Evolutionary conservation across 2,329 filamentous ascomycete genomes (phyloP).

Genomic region (Aureobasidium zeae): DNA sequence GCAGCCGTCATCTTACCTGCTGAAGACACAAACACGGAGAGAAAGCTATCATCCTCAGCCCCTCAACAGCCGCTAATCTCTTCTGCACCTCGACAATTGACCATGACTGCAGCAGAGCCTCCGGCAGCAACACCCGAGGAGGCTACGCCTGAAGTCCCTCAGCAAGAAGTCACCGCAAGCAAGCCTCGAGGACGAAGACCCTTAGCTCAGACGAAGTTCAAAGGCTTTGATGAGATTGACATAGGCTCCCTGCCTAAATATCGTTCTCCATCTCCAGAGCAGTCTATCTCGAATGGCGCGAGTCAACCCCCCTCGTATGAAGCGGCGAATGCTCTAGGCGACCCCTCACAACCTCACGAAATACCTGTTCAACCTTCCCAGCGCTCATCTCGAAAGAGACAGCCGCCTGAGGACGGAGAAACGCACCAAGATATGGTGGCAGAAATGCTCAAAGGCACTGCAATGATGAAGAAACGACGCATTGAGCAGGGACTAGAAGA

Average conservation of each 20-base stretch:
- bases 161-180: not conserved
- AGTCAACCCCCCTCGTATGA: slow-evolving; percentile 21
- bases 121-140: slow-evolving; percentile 5
- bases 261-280: slow-evolving; percentile 14
- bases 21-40: not conserved
- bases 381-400: slow-evolving; percentile 23
- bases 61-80: not conserved
- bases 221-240: slow-evolving; percentile 35
- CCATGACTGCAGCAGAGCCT: not conserved
- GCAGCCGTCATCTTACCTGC: slow-evolving; percentile 35
- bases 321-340: slow-evolving; percentile 20
- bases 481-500: slow-evolving; percentile 40
- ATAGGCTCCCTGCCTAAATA: slow-evolving; percentile 24
- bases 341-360: slow-evolving; percentile 20
- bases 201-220: slow-evolving; percentile 48
- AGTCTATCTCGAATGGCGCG: slow-evolving; percentile 12
- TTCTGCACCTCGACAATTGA: not conserved
- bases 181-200: slow-evolving; percentile 8
- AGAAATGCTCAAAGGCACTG: slow-evolving; percentile 64
- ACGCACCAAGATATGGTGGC: slow-evolving; percentile 50
- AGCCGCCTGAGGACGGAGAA: slow-evolving; percentile 20
- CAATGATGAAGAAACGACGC: slow-evolving; percentile 68
- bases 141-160: not conserved
- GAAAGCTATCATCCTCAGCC: not conserved
- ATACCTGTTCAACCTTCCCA: slow-evolving; percentile 24